Evolutionary conservation across 306 rosid genomes (phyloP).

Genomic region (Styphnolobium japonicum): DNA sequence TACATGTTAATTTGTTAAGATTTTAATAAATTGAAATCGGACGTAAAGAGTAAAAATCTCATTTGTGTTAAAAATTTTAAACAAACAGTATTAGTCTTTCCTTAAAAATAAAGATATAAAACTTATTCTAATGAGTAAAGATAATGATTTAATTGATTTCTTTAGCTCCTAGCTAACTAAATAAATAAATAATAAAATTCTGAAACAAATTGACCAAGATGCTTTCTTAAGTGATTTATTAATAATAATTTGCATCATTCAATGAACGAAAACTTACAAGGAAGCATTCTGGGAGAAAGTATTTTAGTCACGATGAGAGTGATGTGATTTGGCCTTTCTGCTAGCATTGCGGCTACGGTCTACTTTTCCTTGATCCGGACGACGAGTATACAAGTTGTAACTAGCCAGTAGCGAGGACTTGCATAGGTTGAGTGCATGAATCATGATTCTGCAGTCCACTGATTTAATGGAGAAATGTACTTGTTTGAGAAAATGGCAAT

Average conservation of each 20-base stretch:
- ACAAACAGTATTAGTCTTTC: no score
- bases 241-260: background rate
- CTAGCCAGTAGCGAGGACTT: no score
- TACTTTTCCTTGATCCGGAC: background rate
- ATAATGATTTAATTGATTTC: background rate
- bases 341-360: background rate
- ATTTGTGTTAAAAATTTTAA: no score
- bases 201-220: background rate
- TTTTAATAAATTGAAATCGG: no score
- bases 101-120: no score
- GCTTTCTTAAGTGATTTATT: background rate
- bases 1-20: no score
- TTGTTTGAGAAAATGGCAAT: background rate
- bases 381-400: background rate
- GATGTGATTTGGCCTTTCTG: background rate
- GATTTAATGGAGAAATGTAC: background rate
- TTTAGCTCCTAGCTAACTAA: background rate
- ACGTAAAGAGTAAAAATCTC: no score
- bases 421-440: background rate
- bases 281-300: background rate
- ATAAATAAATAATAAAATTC: background rate
- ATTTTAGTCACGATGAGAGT: background rate
- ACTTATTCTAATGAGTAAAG: no score
- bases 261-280: constrained; percentile 10
- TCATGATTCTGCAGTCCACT: background rate